A percentile compares a stretch with the other conserved stretches of the same genome.
These are phyloP conservation scores for Phytophthora chlamydospora DNA, from an alignment of 352 stramenopile genomes.

Conservation along the genomic window DNA sequence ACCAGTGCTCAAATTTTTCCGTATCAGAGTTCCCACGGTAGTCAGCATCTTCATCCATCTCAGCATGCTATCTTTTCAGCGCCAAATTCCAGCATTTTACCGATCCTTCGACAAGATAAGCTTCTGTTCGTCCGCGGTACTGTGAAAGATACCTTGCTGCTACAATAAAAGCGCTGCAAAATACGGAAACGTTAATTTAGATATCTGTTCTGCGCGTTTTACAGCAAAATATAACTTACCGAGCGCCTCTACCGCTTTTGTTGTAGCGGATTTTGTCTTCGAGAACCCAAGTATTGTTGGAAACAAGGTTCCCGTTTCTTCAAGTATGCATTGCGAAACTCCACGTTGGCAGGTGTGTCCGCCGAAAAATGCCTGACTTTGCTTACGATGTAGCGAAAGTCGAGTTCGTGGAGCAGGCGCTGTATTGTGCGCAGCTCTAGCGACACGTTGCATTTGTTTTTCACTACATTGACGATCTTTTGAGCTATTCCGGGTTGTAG, in stretches of 20 bases:
- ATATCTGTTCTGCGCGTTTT: too few species aligned
- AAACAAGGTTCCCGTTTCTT: constrained; percentile 3
- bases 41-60: constrained; percentile 3
- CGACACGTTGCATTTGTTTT: not conserved
- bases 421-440: constrained; percentile 4
- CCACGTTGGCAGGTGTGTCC: not conserved
- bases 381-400: constrained; percentile 3
- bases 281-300: not conserved
- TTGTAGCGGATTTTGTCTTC: constrained; percentile 6
- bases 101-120: not conserved
- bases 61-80: constrained; percentile 2
- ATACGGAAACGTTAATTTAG: not conserved
- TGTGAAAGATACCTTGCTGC: not conserved
- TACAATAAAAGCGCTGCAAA: constrained; percentile 8
- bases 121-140: not conserved
- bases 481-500: not conserved
- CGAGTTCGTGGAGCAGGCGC: not conserved
- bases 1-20: constrained; percentile 2
- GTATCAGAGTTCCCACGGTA: constrained; percentile 7
- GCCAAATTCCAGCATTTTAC: constrained; percentile 3
- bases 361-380: not conserved
- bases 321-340: not conserved
- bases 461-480: not conserved
- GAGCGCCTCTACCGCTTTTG: constrained; percentile 3
- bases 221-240: constrained; percentile 2